Conservation (phyloP, 305 asterid genomes). For the Rubia balearica region DNA sequence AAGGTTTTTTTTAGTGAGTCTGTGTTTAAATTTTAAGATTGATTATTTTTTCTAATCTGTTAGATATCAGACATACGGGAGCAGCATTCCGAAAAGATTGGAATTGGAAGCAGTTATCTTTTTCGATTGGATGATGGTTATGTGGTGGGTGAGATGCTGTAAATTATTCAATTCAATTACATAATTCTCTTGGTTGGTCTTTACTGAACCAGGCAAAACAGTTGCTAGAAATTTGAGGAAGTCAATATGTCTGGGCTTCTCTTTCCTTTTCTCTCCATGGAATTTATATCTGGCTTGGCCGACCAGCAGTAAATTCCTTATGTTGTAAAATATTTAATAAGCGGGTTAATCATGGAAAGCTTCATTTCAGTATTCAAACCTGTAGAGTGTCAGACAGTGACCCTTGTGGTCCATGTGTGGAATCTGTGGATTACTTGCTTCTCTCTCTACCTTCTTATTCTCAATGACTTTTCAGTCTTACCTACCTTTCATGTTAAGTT, state of each 20-base stretch:
- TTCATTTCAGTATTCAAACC: constrained; percentile 3
- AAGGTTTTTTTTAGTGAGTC: background rate
- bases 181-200: background rate
- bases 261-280: background rate
- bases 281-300: background rate
- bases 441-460: background rate
- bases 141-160: constrained; percentile 54
- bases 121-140: constrained; percentile 98
- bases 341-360: background rate
- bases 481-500: background rate
- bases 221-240: background rate
- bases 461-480: background rate
- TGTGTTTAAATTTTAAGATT: background rate
- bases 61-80: constrained; percentile 97
- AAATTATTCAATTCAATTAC: background rate
- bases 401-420: background rate
- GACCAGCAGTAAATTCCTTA: background rate
- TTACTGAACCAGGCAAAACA: background rate
- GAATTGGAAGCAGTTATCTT: constrained; percentile 99
- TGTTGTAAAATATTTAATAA: background rate
- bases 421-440: background rate
- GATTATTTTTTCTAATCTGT: constrained; percentile 9
- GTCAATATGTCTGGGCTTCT: background rate
- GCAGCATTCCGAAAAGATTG: constrained; percentile 82
- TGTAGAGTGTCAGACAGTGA: too few relatives aligned